Evolutionary conservation across 495 filamentous ascomycete species (phyloP), one percentile per base, ranked within the genome.

Genomic region (Jackrogersella minutella): DNA sequence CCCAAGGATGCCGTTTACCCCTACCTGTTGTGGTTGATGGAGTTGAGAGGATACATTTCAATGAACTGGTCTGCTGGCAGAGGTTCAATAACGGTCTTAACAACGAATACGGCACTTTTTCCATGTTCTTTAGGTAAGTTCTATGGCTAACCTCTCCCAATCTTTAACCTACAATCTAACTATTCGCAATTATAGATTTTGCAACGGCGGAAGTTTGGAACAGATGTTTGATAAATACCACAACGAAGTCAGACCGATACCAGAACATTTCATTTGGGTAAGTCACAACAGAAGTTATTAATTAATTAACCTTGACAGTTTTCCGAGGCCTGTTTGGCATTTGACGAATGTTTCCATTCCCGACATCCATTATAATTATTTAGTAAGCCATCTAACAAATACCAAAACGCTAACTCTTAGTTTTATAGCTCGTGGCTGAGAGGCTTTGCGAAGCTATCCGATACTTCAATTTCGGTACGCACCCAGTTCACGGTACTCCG

Each of bases 261-360:
- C 56, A 39, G 56, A 59, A 31, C 56, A 59, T 50, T 44, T 59
- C 28, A 50, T 59, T 13, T 59, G 56, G 56, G 56, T 59, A 50
- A 59, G 56, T 40, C 21, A 8, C 14, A 43, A 17, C 39, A 17
- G n/a, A 37, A 37, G 34, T 37, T n/a, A 2, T 8, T 13, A 37
- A 37, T 6, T n/a, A 37, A n/a, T n/a, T n/a, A n/a, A 4, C 34
- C 36, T 39, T 14, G 13, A 14, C 36, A 11, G 11, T 5, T 39
- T 39, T 13, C n/a, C 36, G 2, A 11, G 9, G 10, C 51, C 40
- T 16, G 34, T 40, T 34, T 13, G n/a, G 17, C 19, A n/a, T 39
- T 0, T 5, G n/a, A 53, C 1, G 7, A 22, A 39, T 37, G 33
- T 39, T 53, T 53, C 39, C 33, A 8, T 26, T 55, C 26, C 26